Conservation (phyloP, 441 rosid species). For the Adansonia rubrostipa region DNA sequence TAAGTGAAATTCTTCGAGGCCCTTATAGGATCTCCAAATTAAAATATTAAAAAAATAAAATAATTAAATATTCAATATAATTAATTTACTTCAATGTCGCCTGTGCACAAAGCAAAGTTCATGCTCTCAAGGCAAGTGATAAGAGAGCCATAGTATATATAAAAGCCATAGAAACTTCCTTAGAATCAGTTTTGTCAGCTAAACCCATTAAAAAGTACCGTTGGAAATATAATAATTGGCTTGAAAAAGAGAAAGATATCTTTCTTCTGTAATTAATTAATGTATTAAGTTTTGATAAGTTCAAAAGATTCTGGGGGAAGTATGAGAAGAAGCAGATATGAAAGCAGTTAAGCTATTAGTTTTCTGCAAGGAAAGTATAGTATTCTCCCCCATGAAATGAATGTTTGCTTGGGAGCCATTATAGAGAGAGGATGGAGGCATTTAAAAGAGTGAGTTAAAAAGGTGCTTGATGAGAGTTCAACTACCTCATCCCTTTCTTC, state of each 20-base stretch:
- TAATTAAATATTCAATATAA: conserved; percentile 5
- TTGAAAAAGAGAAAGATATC: conserved; percentile 15
- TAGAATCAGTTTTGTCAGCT: conserved; percentile 41
- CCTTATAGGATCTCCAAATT: neutral
- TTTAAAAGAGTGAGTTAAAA: conserved; percentile 39
- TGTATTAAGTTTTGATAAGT: conserved; percentile 26
- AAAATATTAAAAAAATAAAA: neutral
- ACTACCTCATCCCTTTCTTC: conserved; percentile 32
- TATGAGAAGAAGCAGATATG: conserved; percentile 17
- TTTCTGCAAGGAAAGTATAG: conserved; percentile 9
- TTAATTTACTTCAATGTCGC: conserved; percentile 33
- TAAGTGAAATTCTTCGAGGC: too few relatives aligned
- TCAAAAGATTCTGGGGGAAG: conserved; percentile 48
- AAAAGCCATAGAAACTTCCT: conserved; percentile 40
- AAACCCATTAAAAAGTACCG: conserved; percentile 1
- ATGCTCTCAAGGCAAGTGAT: conserved; percentile 28
- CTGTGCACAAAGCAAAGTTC: conserved; percentile 29
- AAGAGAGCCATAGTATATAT: conserved; percentile 13
- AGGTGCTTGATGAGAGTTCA: conserved; percentile 35
- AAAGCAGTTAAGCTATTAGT: neutral
- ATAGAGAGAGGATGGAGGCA: conserved; percentile 23
- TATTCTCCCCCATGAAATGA: conserved; percentile 45
- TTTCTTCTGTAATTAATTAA: neutral
- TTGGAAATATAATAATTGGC: conserved; percentile 19
- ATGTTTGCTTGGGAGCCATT: conserved; percentile 52